phyloP scores from a whole-genome alignment of 371 early-diverging fungal genomes.

The Lichtheimia corymbifera region DNA sequence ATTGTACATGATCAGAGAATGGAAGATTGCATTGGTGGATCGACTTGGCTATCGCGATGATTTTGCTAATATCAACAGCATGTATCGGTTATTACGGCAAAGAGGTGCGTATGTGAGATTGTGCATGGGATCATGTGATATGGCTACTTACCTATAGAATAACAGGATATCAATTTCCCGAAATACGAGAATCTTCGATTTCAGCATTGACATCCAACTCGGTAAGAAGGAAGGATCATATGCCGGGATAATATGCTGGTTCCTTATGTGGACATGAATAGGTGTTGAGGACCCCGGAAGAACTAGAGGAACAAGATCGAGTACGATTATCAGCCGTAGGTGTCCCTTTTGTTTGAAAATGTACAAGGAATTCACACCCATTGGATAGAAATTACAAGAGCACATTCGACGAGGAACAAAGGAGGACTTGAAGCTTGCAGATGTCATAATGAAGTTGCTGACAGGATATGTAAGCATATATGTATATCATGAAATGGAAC shows the following conservation, averaged over 20 bases:
- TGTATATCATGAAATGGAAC: background rate
- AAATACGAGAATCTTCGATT: slow-evolving; percentile 63
- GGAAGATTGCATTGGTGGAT: slow-evolving; percentile 85
- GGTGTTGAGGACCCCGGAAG: slow-evolving; percentile 82
- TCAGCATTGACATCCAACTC: slow-evolving; percentile 64
- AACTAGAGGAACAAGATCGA: slow-evolving; percentile 92
- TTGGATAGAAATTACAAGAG: slow-evolving; percentile 89
- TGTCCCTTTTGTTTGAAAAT: slow-evolving; percentile 1
- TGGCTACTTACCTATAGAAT: background rate
- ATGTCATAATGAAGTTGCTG: slow-evolving; percentile 94
- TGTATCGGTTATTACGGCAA: slow-evolving; percentile 83
- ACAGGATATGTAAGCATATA: slow-evolving; percentile 86
- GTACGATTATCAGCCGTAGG: slow-evolving; percentile 84
- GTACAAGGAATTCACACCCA: background rate
- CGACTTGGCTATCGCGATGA: slow-evolving; percentile 87
- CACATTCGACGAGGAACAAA: slow-evolving; percentile 92
- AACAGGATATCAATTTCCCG: slow-evolving; percentile 87
- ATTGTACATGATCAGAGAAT: slow-evolving; percentile 89
- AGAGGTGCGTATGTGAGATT: slow-evolving; percentile 53
- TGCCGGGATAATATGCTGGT: background rate
- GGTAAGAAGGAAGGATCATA: slow-evolving; percentile 30
- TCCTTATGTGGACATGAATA: slow-evolving; percentile 16
- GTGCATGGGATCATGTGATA: background rate
- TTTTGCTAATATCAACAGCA: slow-evolving; percentile 86
- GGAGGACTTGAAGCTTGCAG: slow-evolving; percentile 91